These are phyloP conservation scores for Fusarium algeriense DNA, from an alignment of 2,329 filamentous ascomycete species.

Conservation along the genomic window DNA sequence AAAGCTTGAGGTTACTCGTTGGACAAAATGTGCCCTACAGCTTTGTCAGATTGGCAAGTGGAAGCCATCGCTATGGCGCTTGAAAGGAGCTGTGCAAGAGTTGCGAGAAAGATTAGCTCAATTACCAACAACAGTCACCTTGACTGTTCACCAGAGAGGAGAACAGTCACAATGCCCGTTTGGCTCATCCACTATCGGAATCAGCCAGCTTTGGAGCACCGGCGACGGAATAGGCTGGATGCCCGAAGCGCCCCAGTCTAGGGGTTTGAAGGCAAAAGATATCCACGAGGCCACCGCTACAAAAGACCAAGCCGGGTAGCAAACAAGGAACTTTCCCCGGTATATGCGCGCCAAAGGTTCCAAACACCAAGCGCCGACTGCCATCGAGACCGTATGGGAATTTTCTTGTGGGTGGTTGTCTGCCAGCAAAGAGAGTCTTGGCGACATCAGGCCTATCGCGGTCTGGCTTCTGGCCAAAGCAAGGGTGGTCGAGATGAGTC, in stretches of 20 bases:
- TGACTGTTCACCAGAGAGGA: slow-evolving; percentile 4
- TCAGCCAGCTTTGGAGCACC: slow-evolving; percentile 29
- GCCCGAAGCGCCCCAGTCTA: slow-evolving; percentile 28
- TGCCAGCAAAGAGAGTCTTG: slow-evolving; percentile 15
- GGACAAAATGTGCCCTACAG: slow-evolving; percentile 90
- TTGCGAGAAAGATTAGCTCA: background rate
- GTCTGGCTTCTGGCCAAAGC: background rate
- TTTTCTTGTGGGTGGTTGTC: slow-evolving; percentile 6
- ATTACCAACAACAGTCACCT: background rate
- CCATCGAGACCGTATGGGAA: slow-evolving; percentile 7
- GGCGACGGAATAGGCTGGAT: slow-evolving; percentile 29
- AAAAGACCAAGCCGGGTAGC: slow-evolving; percentile 13
- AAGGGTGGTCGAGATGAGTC: slow-evolving; percentile 1
- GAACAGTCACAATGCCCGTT: background rate
- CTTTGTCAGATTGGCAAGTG: slow-evolving; percentile 81
- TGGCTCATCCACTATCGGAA: slow-evolving; percentile 10
- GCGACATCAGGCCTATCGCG: slow-evolving; percentile 9
- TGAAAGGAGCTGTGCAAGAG: slow-evolving; percentile 41
- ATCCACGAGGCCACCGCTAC: slow-evolving; percentile 17
- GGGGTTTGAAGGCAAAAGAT: slow-evolving; percentile 22
- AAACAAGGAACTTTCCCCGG: slow-evolving; percentile 24
- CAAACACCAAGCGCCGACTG: slow-evolving; percentile 27
- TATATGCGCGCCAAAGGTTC: slow-evolving; percentile 33
- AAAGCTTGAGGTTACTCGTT: slow-evolving; percentile 81
- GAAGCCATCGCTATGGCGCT: slow-evolving; percentile 61